Conservation (phyloP, 805 yeast species). For the Starmera pachycereana region DNA sequence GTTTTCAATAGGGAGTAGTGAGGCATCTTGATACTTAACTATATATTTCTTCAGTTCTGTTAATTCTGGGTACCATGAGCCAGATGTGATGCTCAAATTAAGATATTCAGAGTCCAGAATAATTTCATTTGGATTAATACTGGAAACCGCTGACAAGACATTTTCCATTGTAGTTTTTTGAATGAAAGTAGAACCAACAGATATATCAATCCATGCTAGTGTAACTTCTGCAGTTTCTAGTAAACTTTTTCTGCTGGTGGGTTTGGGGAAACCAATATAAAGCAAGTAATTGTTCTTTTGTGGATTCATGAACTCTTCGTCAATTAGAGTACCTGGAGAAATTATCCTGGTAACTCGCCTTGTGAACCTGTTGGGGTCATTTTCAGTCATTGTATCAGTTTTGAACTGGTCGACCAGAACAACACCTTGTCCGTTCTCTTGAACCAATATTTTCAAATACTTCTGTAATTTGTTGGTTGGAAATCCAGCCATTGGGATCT, state of each 20-base stretch:
- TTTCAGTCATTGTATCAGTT: slow-evolving; percentile 17
- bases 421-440: slow-evolving; percentile 58
- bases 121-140: slow-evolving; percentile 78
- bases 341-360: slow-evolving; percentile 72
- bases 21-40: slow-evolving; percentile 33
- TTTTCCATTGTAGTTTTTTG: slow-evolving; percentile 53
- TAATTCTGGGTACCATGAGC: slow-evolving; percentile 46
- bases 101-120: slow-evolving; percentile 41
- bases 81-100: slow-evolving; percentile 27
- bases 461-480: slow-evolving; percentile 65
- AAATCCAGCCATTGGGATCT: slow-evolving; percentile 83
- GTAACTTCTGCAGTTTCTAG: slow-evolving; percentile 44
- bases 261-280: slow-evolving; percentile 47
- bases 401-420: slow-evolving; percentile 70
- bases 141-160: slow-evolving; percentile 58
- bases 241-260: slow-evolving; percentile 23
- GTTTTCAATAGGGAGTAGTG: slow-evolving; percentile 28
- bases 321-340: slow-evolving; percentile 89
- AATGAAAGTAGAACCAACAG: slow-evolving; percentile 69
- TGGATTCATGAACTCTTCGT: slow-evolving; percentile 72
- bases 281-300: slow-evolving; percentile 62
- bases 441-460: slow-evolving; percentile 65
- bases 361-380: slow-evolving; percentile 32
- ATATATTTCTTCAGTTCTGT: slow-evolving; percentile 48
- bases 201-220: slow-evolving; percentile 80